Base-by-base conservation (phyloP, 768 basidiomycete genomes). In the Xanthoconium stramineum region DNA sequence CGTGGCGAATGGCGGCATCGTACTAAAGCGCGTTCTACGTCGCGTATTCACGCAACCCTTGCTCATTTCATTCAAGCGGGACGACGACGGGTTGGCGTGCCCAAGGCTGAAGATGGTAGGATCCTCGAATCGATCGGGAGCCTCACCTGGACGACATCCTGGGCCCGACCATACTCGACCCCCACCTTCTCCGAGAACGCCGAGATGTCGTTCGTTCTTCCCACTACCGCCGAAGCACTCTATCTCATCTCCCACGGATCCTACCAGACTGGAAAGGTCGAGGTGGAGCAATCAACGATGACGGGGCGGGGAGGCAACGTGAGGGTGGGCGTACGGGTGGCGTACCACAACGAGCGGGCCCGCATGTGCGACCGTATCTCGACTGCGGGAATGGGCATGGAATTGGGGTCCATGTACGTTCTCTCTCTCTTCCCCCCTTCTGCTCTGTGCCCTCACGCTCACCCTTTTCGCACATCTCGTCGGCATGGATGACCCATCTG, bases 371-470 rank as follows among this genome's bases (percentile, higher is more conserved):
- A 59, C 65, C 6, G 61, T 76, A 13, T 76, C 73, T 52, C 56
- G 47, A 19, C 62, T 78, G 2, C 57, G 58, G 36, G 29, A 59
- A 65, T 9, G 55, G 65, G 38, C 55, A 70, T 38, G 76, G 75
- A 20, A 59, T 77, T 14, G 76, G 76, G 0, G 68, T 78, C 52
- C 76, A 69, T 40, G 78, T 75, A 50, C 32, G 47, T 24, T 24
- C 24, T 24, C 4, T 15, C 15, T 47, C 32, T 19, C 6, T 29
- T 50, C 19, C 10, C 14, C 14, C 42, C 20, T 20, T 20, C 7
- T 12, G 7, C 28, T 9, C 7, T 32, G 29, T n/a, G 38, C 19
- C 8, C 12, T 10, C 29, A 24, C 24, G 24, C 24, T 24, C 24
- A 24, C 24, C 24, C 24, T 24, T 24, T 4, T 24, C 24, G 24